These are phyloP conservation scores for Boletus rufocinnamomeus DNA, from an alignment of 768 basidiomycete species.

Conservation along the genomic window DNA sequence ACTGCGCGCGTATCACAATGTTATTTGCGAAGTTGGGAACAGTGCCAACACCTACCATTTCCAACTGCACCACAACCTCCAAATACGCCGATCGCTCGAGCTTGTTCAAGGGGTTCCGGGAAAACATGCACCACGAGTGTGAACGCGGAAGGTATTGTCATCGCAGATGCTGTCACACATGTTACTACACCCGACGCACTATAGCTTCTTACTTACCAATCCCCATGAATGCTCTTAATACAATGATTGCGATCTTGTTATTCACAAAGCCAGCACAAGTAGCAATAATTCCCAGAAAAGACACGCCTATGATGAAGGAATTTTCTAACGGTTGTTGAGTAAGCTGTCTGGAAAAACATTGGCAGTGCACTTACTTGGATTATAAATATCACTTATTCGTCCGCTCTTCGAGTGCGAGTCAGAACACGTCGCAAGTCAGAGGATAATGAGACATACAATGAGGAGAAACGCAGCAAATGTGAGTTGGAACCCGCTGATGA, in stretches of 20 bases:
- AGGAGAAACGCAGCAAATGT: conserved; percentile 46
- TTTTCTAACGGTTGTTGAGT: conserved; percentile 40
- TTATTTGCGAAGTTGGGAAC: neutral
- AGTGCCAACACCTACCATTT: conserved; percentile 35
- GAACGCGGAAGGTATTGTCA: conserved; percentile 53
- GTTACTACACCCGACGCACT: conserved; percentile 3
- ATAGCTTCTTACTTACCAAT: conserved; percentile 34
- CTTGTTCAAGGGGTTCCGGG: conserved; percentile 47
- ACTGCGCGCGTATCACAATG: conserved; percentile 27
- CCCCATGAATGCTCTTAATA: conserved; percentile 54
- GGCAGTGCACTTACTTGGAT: conserved; percentile 32
- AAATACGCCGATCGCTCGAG: conserved; percentile 50
- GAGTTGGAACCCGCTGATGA: conserved; percentile 45
- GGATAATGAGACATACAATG: conserved; percentile 17
- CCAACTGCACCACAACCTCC: conserved; percentile 50
- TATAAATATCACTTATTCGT: conserved; percentile 27
- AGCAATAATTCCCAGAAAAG: conserved; percentile 44
- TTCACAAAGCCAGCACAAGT: conserved; percentile 47
- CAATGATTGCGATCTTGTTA: conserved; percentile 48
- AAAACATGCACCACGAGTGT: conserved; percentile 52
- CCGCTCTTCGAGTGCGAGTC: conserved; percentile 22
- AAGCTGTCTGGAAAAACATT: conserved; percentile 25
- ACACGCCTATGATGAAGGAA: conserved; percentile 44
- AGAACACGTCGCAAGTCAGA: conserved; percentile 4
- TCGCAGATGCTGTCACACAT: conserved; percentile 40